Evolutionary conservation across 495 filamentous ascomycete species (phyloP), one percentile per base, ranked within the genome.

Genomic region (Lepidopterella palustris): DNA sequence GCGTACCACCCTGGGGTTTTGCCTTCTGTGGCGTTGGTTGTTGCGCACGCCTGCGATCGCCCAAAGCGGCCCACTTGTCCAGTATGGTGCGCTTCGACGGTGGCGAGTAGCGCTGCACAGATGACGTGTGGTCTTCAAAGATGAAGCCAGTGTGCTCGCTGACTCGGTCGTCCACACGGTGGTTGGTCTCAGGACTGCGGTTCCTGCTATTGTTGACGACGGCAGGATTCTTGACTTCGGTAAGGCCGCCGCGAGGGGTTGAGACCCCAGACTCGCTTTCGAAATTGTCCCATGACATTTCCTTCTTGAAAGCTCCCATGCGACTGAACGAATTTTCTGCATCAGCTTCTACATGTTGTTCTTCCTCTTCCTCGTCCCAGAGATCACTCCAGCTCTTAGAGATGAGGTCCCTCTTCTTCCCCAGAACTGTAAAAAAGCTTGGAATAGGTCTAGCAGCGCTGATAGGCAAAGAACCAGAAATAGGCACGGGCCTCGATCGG

Each of bases 311-410:
- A 32, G 18, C 40, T 48, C 24, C 47, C 24, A 60, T 45, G 18
- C 60, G 64, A 25, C 40, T 13, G 49, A 57, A 57, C 26, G 65
- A 68, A 45, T 65, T 64, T 25, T 71, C 67, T 49, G 61, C 66
- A 31, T 70, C 66, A 27, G 67, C 55, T 31, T 64, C 59, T 24
- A 59, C 58, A 42, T 62, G 54, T 11, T 58, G 66, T 27, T 65
- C 61, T 57, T 93, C 86, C 63, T 87, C 85, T 26, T 96, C 91
- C 72, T 96, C 91, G 57, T 96, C 91, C 86, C 88, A 97, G 63
- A 97, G 79, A 73, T 97, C 91, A 65, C 90, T 93, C 91, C 91
- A 97, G 79, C 91, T 97, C 83, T 97, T 96, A 26, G 91, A 93
- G 10, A 91, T 87, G 20, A 81, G 75, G 3, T 87, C 82, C 62